A percentile compares a stretch with the other conserved stretches of the same genome.
These are phyloP conservation scores for Erodium chrysanthum DNA, from an alignment of 441 rosid species.

Conservation along the genomic window DNA sequence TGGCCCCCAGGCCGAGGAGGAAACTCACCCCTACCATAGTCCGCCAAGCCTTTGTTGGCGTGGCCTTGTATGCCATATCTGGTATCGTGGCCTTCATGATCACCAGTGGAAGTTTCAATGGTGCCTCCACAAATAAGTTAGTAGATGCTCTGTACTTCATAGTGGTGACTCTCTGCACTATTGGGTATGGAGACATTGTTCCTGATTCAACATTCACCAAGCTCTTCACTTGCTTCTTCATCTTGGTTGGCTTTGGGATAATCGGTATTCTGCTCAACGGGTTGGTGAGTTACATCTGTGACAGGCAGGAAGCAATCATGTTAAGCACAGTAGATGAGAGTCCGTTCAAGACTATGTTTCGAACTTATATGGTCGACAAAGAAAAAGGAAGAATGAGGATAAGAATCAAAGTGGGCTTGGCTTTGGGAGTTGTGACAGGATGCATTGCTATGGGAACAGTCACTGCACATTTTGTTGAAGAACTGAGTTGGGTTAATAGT, in stretches of 20 bases:
- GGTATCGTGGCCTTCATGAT: slow-evolving; percentile 29
- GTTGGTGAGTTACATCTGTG: slow-evolving; percentile 51
- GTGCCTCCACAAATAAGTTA: slow-evolving; percentile 28
- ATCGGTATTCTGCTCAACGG: slow-evolving; percentile 51
- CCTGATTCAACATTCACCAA: slow-evolving; percentile 50
- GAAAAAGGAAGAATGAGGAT: slow-evolving; percentile 61
- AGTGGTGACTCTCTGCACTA: slow-evolving; percentile 59
- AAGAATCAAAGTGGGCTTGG: slow-evolving; percentile 46
- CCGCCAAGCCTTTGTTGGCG: slow-evolving; percentile 40
- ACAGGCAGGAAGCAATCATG: slow-evolving; percentile 46
- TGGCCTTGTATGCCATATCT: slow-evolving; percentile 29
- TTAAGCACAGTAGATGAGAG: slow-evolving; percentile 46
- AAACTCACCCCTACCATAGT: slow-evolving; percentile 32
- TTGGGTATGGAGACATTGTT: slow-evolving; percentile 60
- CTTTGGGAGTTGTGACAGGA: slow-evolving; percentile 37
- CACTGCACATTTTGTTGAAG: slow-evolving; percentile 35
- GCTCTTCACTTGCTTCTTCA: slow-evolving; percentile 46
- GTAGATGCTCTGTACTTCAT: slow-evolving; percentile 58
- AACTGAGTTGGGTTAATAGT: slow-evolving; percentile 46
- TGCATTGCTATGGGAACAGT: slow-evolving; percentile 48
- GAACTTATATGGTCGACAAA: slow-evolving; percentile 43
- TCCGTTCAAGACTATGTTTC: slow-evolving; percentile 33
- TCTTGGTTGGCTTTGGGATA: slow-evolving; percentile 58
- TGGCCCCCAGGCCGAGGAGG: slow-evolving; percentile 19
- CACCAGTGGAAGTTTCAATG: slow-evolving; percentile 33